Conservation (phyloP, 1,139 yeast species). For the Candida sanyaensis region DNA sequence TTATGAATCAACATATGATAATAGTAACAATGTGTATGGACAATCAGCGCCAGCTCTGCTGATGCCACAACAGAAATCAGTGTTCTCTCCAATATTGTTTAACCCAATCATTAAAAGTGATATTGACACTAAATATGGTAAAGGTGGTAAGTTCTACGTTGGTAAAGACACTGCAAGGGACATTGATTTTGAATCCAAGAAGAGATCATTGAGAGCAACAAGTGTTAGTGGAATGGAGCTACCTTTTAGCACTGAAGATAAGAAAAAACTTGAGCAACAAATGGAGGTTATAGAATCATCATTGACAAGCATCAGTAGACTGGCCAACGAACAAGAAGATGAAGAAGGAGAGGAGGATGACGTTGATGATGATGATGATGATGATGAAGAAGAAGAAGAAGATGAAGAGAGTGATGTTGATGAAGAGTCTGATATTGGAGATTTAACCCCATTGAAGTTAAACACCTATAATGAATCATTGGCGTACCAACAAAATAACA, state of each 20-base stretch:
- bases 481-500: neutral
- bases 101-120: conserved; percentile 75
- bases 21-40: conserved; percentile 8
- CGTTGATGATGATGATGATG: conserved; percentile 15
- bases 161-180: conserved; percentile 32
- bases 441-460: conserved; percentile 32
- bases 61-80: conserved; percentile 37
- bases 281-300: conserved; percentile 11
- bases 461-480: conserved; percentile 25
- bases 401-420: conserved; percentile 30
- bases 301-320: conserved; percentile 2
- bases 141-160: conserved; percentile 84
- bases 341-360: conserved; percentile 42
- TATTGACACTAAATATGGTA: conserved; percentile 79
- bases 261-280: conserved; percentile 17
- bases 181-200: conserved; percentile 24
- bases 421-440: conserved; percentile 15
- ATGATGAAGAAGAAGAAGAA: too few relatives aligned
- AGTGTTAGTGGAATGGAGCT: conserved; percentile 41
- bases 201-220: conserved; percentile 35
- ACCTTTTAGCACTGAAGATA: conserved; percentile 16
- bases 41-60: conserved; percentile 11
- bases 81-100: conserved; percentile 78
- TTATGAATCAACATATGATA: conserved; percentile 7
- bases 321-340: neutral